Percentiles rank a stretch among this genome's conserved stretches.
These are phyloP conservation scores for Moniliella sp. DNA, from an alignment of 1,284 basidiomycete genomes.

Conservation along the genomic window DNA sequence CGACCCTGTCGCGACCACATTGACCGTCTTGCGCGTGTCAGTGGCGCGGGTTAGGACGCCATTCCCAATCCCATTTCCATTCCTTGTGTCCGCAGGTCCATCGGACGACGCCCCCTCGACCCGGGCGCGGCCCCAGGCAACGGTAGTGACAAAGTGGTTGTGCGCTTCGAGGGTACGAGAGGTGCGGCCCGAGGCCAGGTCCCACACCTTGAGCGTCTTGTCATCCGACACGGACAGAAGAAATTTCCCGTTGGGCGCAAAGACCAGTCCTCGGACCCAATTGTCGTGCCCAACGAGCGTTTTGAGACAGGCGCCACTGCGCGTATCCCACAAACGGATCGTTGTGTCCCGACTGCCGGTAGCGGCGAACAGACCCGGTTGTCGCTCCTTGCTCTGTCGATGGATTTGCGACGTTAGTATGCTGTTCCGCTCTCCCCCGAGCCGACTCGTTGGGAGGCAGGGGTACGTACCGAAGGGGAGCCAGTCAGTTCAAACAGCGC, in stretches of 20 bases:
- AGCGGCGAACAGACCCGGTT: constrained; percentile 45
- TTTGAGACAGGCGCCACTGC: constrained; percentile 52
- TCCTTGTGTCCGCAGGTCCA: constrained; percentile 11
- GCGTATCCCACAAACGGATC: constrained; percentile 64
- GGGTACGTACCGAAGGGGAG: constrained; percentile 32
- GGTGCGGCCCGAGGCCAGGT: constrained; percentile 56
- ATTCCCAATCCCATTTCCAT: no score
- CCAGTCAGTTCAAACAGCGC: constrained; percentile 58
- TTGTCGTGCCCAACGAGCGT: constrained; percentile 38
- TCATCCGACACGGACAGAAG: constrained; percentile 71
- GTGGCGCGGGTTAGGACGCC: no score
- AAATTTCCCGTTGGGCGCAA: constrained; percentile 45
- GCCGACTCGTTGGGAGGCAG: not conserved
- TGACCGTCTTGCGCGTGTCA: no score
- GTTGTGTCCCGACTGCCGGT: constrained; percentile 71
- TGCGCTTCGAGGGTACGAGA: constrained; percentile 65
- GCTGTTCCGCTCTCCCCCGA: not conserved
- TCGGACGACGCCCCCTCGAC: constrained; percentile 9
- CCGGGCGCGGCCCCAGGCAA: constrained; percentile 27
- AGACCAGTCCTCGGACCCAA: constrained; percentile 21
- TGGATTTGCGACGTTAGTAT: no score
- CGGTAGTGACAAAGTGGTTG: constrained; percentile 49
- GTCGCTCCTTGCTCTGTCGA: constrained; percentile 33
- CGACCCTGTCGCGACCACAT: no score
- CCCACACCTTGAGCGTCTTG: constrained; percentile 73